Percentiles rank a stretch among this genome's conserved stretches.
phyloP scores from a whole-genome alignment of 495 filamentous ascomycete genomes.

The Hypoxylon fragiforme region DNA sequence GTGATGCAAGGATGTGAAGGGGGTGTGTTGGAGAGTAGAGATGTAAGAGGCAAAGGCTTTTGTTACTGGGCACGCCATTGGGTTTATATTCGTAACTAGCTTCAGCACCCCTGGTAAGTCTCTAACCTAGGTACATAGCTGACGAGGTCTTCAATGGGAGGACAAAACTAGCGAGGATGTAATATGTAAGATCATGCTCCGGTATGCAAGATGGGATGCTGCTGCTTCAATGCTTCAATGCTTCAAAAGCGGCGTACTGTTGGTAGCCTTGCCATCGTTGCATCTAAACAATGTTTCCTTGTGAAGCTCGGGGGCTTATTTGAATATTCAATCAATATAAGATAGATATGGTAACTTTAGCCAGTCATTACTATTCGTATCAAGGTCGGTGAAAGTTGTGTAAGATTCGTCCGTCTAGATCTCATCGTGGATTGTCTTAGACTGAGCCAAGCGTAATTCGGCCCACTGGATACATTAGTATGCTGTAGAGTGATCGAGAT shows the following conservation, averaged over 20 bases:
- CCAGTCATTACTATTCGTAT: no score
- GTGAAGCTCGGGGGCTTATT: not conserved
- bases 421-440: not conserved
- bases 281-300: not conserved
- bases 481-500: slow-evolving; percentile 6
- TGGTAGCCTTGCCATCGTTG: slow-evolving; percentile 6
- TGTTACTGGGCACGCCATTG: not conserved
- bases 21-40: slow-evolving; percentile 10
- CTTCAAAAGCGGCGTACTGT: not conserved
- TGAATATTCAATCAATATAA: not conserved
- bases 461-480: not conserved
- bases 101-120: no score
- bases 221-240: no score
- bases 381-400: not conserved
- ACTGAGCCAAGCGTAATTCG: not conserved
- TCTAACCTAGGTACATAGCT: no score
- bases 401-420: slow-evolving; percentile 3
- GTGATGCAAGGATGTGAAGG: slow-evolving; percentile 3
- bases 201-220: slow-evolving; percentile 13
- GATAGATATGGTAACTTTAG: not conserved
- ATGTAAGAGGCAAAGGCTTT: slow-evolving; percentile 23
- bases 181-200: no score
- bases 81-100: slow-evolving; percentile 14
- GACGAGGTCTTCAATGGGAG: no score
- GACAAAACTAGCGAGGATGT: no score